Evolutionary conservation across 176 grass and related monocot genomes (phyloP).

Genomic region (Phragmites australis): DNA sequence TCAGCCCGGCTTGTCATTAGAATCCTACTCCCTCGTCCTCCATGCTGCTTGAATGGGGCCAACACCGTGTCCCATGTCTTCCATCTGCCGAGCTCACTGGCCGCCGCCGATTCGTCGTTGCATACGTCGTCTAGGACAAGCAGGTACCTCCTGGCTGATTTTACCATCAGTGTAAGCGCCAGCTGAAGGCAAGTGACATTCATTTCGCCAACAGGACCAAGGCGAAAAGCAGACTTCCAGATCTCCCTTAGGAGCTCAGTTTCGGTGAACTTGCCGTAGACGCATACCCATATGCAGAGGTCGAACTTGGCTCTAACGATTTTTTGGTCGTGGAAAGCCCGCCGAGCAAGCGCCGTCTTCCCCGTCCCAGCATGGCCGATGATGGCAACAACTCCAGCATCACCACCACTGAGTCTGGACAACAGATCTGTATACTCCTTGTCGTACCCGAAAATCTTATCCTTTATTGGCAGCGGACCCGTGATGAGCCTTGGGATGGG

Average conservation of each 20-base stretch:
- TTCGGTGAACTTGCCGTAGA: background rate
- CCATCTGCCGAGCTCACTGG: background rate
- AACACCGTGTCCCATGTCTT: background rate
- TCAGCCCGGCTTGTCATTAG: background rate
- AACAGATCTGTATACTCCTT: background rate
- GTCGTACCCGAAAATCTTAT: background rate
- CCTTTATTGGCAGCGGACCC: too few species aligned
- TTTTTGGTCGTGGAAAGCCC: background rate
- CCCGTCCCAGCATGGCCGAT: background rate
- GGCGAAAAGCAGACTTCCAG: background rate
- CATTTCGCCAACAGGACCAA: background rate
- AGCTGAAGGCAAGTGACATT: background rate
- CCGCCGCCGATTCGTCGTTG: background rate
- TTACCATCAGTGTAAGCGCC: background rate
- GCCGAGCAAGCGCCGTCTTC: conserved; percentile 21
- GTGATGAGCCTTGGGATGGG: background rate
- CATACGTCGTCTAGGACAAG: conserved; percentile 6
- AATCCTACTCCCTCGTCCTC: background rate
- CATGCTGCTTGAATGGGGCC: background rate
- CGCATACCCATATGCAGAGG: background rate
- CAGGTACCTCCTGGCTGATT: background rate
- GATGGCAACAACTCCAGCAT: background rate
- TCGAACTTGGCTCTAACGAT: background rate
- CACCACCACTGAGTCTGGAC: background rate
- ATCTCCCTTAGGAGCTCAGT: background rate